Conservation (phyloP, 176 grass and related monocot genomes). For the Microstegium vimineum region DNA sequence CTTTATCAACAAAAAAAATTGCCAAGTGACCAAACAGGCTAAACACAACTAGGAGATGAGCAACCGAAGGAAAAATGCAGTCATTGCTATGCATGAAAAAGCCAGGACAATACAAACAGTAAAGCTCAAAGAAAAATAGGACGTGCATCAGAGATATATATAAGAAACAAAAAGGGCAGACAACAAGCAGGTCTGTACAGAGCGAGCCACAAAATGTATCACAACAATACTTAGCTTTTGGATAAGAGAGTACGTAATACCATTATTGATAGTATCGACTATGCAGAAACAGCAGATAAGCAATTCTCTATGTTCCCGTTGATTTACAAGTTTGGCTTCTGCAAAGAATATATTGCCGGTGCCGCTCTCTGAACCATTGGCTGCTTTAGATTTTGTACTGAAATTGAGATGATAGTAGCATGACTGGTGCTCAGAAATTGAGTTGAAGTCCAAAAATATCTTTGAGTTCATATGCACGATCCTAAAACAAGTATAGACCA, state of each 20-base stretch:
- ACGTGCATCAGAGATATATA: neutral
- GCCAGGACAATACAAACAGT: neutral
- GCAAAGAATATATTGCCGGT: slow-evolving; percentile 12
- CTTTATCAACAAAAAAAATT: slow-evolving; percentile 2
- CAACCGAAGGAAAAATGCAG: neutral
- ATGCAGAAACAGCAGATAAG: neutral
- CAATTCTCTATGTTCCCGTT: neutral
- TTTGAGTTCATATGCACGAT: slow-evolving; percentile 12
- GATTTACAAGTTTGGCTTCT: neutral
- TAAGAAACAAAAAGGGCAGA: neutral
- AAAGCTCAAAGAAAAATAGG: neutral
- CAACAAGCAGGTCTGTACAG: neutral
- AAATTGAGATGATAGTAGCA: slow-evolving; percentile 29
- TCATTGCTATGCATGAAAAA: neutral
- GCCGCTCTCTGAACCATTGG: neutral
- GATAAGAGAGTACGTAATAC: neutral
- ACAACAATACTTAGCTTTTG: neutral
- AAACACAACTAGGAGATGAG: neutral
- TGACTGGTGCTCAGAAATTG: neutral
- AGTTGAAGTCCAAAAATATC: neutral
- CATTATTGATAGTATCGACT: neutral
- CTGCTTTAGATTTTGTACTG: slow-evolving; percentile 20
- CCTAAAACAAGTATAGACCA: neutral
- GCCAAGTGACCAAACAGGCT: neutral
- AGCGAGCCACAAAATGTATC: neutral